Percentiles rank a stretch among this genome's conserved stretches.
phyloP scores from a whole-genome alignment of 1,284 basidiomycete genomes.

The Coniferiporia sulphurascens region DNA sequence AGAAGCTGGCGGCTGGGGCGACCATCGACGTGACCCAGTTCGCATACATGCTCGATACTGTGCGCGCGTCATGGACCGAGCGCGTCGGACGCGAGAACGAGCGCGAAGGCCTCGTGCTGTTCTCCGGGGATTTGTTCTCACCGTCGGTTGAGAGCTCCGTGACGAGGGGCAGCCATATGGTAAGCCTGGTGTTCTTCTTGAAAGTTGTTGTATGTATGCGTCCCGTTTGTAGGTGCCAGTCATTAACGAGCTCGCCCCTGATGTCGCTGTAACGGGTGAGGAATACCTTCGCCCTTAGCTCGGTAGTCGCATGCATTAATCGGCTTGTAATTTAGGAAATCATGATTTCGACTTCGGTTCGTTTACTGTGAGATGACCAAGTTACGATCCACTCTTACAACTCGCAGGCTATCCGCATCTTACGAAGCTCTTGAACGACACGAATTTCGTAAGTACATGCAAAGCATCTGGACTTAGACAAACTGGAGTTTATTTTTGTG shows the following conservation, averaged over 20 bases:
- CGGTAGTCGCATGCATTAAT: not conserved
- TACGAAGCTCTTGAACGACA: conserved; percentile 64
- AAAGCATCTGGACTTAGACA: conserved; percentile 13
- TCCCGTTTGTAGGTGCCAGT: conserved; percentile 61
- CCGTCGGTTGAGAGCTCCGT: conserved; percentile 85
- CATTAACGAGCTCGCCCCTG: conserved; percentile 68
- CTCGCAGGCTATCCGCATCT: conserved; percentile 73
- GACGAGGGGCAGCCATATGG: conserved; percentile 90
- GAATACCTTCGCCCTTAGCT: not conserved
- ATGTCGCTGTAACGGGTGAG: conserved; percentile 63
- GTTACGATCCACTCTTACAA: conserved; percentile 7
- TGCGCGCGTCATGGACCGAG: conserved; percentile 49
- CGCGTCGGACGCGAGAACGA: conserved; percentile 39
- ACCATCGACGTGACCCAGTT: conserved; percentile 79
- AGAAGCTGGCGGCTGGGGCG: conserved; percentile 49
- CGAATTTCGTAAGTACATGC: conserved; percentile 54
- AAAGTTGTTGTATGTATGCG: not conserved
- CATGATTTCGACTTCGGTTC: conserved; percentile 79
- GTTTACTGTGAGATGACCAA: conserved; percentile 1
- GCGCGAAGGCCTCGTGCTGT: conserved; percentile 74
- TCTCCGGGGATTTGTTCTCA: conserved; percentile 86
- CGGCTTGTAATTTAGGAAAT: conserved; percentile 47
- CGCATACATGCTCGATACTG: conserved; percentile 52
- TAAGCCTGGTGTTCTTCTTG: conserved; percentile 29
- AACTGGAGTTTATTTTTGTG: conserved; percentile 19